Base-by-base conservation (phyloP, 306 rosid genomes). In the Canavalia ensiformis region DNA sequence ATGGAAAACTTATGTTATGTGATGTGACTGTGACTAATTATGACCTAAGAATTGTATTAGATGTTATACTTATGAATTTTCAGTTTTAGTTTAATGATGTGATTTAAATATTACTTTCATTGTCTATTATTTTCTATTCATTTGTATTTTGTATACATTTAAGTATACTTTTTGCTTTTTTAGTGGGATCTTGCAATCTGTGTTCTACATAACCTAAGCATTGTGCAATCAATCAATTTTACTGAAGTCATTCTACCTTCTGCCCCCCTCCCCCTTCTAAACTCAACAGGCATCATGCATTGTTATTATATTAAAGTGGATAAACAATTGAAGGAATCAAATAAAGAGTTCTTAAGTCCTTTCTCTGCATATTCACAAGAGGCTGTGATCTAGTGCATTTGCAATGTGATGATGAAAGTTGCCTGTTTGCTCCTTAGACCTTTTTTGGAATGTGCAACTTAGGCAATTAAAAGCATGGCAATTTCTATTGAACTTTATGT, bases 261-360 rank as follows among this genome's bases (percentile, higher is more conserved):
- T 18, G 25, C 25, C 25, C 25, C 25, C 25, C 25, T 18, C 25
- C 25, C 25, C 25, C 25, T 18, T 18, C 25, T 18, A 18, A 18
- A 18, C 25, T 18, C 25, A 18, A 18, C 25, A 18, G 25, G 25
- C 25, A 18, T 18, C 25, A 18, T 18, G 25, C 25, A 18, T 18
- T 62, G 45, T 67, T 51, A 49, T 42, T 54, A 10, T 29, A 75
- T 42, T 56, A 41, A 44, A n/a, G 13, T 37, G 70, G 55, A 76
- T 33, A 37, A 70, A 62, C 8, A 54, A 62, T 42, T n/a, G 55
- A 72, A 62, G 72, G 55, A 68, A 73, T 44, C 51, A 42, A 81
- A 52, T 71, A 13, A 52, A 58, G 37, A 51, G 30, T 49, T 41
- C 42, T 34, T 50, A 45, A 30, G 67, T 46, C 64, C 65, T 39